A percentile compares a stretch with the other conserved stretches of the same genome.
Evolutionary conservation across 495 filamentous ascomycete genomes (phyloP).

Genomic region (Trichoderma asperelloides): DNA sequence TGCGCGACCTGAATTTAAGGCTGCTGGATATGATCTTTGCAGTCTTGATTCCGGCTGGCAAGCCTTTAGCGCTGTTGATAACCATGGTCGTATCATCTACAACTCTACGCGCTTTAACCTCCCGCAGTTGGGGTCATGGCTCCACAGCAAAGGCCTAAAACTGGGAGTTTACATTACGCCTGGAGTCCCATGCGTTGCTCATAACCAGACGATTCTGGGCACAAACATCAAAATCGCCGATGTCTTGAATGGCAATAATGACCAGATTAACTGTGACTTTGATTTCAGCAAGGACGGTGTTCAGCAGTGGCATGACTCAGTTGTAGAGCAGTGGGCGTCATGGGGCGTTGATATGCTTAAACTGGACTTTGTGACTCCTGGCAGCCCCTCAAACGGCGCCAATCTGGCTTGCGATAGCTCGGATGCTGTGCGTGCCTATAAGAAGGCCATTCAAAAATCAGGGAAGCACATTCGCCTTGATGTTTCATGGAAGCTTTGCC

Average conservation of each 20-base stretch:
- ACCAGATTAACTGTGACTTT: slow-evolving; percentile 20
- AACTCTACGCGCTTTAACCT: slow-evolving; percentile 19
- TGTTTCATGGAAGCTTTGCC: slow-evolving; percentile 25
- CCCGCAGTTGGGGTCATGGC: slow-evolving; percentile 15
- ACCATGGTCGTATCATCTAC: slow-evolving; percentile 21
- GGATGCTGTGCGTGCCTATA: slow-evolving; percentile 17
- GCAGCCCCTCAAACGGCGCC: slow-evolving; percentile 18
- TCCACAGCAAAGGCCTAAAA: slow-evolving; percentile 19
- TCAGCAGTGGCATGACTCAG: slow-evolving; percentile 25
- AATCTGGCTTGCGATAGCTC: slow-evolving; percentile 18
- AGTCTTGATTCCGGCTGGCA: slow-evolving; percentile 25
- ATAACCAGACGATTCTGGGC: slow-evolving; percentile 18
- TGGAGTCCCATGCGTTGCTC: slow-evolving; percentile 18
- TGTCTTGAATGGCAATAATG: slow-evolving; percentile 19
- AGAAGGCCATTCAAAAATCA: slow-evolving; percentile 20
- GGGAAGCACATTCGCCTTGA: slow-evolving; percentile 22
- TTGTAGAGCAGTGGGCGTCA: slow-evolving; percentile 19
- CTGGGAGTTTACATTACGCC: slow-evolving; percentile 24
- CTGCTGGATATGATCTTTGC: slow-evolving; percentile 19
- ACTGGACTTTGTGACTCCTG: slow-evolving; percentile 24
- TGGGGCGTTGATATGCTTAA: slow-evolving; percentile 25
- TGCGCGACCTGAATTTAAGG: slow-evolving; percentile 13
- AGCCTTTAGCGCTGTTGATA: slow-evolving; percentile 16
- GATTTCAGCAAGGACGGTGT: slow-evolving; percentile 19
- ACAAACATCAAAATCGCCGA: slow-evolving; percentile 21